These are phyloP conservation scores for Populus simonii DNA, from an alignment of 345 rosid species.

Conservation along the genomic window DNA sequence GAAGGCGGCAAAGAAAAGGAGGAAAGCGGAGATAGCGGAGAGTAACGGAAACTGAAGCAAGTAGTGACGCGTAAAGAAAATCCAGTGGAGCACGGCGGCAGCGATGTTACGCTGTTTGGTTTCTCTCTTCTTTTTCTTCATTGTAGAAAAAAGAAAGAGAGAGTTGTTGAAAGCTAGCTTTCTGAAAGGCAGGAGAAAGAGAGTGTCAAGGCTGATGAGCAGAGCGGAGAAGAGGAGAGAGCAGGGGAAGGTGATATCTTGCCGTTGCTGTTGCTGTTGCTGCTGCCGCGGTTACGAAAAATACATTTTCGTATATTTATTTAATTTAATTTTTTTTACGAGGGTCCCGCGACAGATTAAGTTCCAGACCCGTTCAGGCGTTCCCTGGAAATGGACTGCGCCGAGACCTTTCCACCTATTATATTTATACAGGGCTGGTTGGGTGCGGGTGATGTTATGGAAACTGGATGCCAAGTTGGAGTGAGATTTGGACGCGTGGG, in stretches of 20 bases:
- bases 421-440: background rate
- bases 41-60: constrained; percentile 60
- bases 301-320: background rate
- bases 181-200: background rate
- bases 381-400: background rate
- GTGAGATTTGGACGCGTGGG: background rate
- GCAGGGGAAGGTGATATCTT: background rate
- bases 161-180: background rate
- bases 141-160: background rate
- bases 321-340: background rate
- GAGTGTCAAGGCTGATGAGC: background rate
- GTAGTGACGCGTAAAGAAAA: constrained; percentile 44
- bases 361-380: background rate
- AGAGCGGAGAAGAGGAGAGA: background rate
- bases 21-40: constrained; percentile 53
- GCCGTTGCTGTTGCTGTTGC: background rate
- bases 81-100: constrained; percentile 27
- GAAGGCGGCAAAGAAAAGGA: constrained; percentile 49
- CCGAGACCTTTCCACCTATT: background rate
- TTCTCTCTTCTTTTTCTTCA: constrained; percentile 46
- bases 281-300: background rate
- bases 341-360: background rate
- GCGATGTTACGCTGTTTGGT: constrained; percentile 18
- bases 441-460: background rate
- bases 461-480: background rate